phyloP scores from a whole-genome alignment of 164 flowering plant genomes.

The Dillenia turbinata region DNA sequence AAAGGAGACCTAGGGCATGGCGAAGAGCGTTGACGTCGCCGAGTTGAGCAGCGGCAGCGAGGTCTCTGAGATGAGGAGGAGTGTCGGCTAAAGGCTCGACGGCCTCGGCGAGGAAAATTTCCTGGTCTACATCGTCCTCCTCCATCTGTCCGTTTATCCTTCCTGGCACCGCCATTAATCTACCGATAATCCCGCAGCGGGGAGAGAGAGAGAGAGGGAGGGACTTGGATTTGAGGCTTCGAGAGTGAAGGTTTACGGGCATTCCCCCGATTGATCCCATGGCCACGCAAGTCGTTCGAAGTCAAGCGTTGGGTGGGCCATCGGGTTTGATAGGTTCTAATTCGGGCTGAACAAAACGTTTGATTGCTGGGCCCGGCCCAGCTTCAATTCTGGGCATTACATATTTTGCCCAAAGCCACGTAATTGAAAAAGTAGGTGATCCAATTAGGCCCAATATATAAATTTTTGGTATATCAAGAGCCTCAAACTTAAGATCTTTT shows the following conservation, averaged over 20 bases:
- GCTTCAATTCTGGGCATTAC: too few species aligned
- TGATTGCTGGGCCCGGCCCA: too few species aligned
- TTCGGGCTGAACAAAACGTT: too few species aligned
- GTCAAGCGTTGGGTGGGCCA: too few species aligned
- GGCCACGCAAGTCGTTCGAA: too few species aligned
- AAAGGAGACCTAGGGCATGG: constrained; percentile 50
- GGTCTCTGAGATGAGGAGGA: constrained; percentile 60
- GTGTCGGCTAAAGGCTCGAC: constrained; percentile 17
- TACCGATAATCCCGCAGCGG: background rate
- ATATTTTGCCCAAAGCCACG: too few species aligned
- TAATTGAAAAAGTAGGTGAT: too few species aligned
- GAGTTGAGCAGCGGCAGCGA: constrained; percentile 49
- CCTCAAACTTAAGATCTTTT: too few species aligned
- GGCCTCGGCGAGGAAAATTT: constrained; percentile 30
- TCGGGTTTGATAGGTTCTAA: too few species aligned
- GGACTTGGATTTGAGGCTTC: background rate
- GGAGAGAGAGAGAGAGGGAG: background rate
- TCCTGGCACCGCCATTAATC: constrained; percentile 68
- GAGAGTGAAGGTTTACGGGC: background rate
- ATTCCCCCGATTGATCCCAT: background rate
- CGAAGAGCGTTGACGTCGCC: constrained; percentile 68
- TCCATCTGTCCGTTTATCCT: constrained; percentile 53
- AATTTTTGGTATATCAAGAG: too few species aligned
- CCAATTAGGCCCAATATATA: too few species aligned
- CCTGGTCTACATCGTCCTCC: constrained; percentile 46